phyloP scores from a whole-genome alignment of 1,284 basidiomycete species.

The Agroathelia rolfsii region DNA sequence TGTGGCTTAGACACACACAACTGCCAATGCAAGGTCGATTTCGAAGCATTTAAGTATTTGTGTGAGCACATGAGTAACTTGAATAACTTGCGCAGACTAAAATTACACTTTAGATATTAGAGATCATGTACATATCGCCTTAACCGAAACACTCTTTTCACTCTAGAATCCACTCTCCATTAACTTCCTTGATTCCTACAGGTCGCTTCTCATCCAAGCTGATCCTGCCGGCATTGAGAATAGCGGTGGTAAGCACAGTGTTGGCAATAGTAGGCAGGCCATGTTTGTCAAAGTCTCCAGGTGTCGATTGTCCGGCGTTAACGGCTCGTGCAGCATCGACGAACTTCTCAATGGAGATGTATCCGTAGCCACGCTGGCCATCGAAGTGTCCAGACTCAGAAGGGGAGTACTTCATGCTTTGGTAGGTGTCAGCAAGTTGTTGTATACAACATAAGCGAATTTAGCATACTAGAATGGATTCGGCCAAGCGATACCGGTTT shows the following conservation, averaged over 20 bases:
- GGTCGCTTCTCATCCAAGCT: constrained; percentile 81
- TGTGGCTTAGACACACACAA: no score
- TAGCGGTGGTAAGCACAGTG: constrained; percentile 86
- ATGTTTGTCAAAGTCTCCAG: constrained; percentile 66
- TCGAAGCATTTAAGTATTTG: no score
- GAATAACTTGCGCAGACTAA: no score
- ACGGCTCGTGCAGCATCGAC: constrained; percentile 72
- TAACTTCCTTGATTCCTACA: constrained; percentile 65
- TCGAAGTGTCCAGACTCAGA: constrained; percentile 88
- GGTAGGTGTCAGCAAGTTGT: constrained; percentile 1
- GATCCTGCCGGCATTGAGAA: constrained; percentile 82
- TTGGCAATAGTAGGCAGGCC: constrained; percentile 83
- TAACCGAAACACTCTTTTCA: no score
- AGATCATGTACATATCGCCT: no score
- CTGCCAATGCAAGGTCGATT: no score
- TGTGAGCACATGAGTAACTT: no score
- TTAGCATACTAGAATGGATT: constrained; percentile 82
- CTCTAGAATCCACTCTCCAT: constrained; percentile 61
- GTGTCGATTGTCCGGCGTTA: constrained; percentile 57
- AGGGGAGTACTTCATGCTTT: constrained; percentile 87
- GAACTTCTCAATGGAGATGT: constrained; percentile 89
- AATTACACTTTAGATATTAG: no score
- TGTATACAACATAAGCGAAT: constrained; percentile 5
- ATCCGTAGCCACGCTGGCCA: constrained; percentile 85
- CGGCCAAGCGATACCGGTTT: constrained; percentile 72